These are phyloP conservation scores for Ascochyta fabae DNA, from an alignment of 2,329 filamentous ascomycete species.

Conservation along the genomic window DNA sequence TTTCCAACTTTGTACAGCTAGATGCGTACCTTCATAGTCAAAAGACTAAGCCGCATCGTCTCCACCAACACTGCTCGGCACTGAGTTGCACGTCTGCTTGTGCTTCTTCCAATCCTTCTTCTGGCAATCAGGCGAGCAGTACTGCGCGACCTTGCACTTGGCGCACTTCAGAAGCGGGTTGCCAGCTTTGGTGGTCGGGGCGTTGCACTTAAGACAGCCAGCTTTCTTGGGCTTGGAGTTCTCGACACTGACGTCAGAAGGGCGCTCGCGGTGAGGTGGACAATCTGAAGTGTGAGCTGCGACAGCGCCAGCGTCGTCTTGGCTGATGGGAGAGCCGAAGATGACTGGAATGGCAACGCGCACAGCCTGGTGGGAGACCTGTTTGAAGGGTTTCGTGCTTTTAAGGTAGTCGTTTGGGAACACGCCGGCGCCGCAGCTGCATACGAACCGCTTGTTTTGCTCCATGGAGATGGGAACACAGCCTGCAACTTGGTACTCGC, in stretches of 20 bases:
- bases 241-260: not conserved
- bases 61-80: not conserved
- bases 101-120: conserved; percentile 62
- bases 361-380: conserved; percentile 2
- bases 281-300: not conserved
- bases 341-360: conserved; percentile 22
- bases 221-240: not conserved
- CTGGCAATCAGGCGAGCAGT: conserved; percentile 63
- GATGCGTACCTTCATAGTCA: not conserved
- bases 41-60: not conserved
- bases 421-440: conserved; percentile 12
- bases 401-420: conserved; percentile 17
- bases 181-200: conserved; percentile 17
- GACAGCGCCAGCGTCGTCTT: not conserved
- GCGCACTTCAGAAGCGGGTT: conserved; percentile 54
- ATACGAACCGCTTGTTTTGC: not conserved
- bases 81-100: conserved; percentile 35
- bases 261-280: too few species aligned
- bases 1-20: not conserved
- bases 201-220: conserved; percentile 20
- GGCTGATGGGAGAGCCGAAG: conserved; percentile 16
- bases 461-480: conserved; percentile 8
- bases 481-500: conserved; percentile 22
- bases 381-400: not conserved
- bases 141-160: conserved; percentile 55